Percentiles rank a stretch among this genome's conserved stretches.
Conservation (phyloP, 2,329 filamentous ascomycete genomes). For the Ambrosiella beaveri region DNA sequence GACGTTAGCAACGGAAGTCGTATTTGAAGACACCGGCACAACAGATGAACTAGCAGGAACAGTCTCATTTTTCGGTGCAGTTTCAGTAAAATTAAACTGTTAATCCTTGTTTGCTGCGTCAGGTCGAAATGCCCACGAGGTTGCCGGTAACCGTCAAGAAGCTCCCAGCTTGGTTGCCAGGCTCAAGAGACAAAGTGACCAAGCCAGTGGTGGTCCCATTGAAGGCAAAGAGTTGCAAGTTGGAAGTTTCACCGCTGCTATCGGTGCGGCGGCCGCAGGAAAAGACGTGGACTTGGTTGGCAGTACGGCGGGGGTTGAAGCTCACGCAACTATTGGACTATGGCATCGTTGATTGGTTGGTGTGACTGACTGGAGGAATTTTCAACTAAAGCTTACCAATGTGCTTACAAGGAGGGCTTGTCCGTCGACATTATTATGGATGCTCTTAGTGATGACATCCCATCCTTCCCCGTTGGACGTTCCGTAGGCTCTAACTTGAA, state of each 20-base stretch:
- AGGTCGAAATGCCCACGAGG: conserved; percentile 27
- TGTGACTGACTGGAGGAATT: neutral
- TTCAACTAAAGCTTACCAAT: conserved; percentile 20
- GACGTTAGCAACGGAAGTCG: neutral
- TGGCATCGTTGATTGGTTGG: neutral
- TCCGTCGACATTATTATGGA: conserved; percentile 30
- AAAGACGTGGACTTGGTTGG: conserved; percentile 37
- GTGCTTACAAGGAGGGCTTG: conserved; percentile 37
- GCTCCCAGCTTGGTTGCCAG: conserved; percentile 27
- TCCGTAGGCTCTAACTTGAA: conserved; percentile 28
- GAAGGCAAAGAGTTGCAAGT: conserved; percentile 35
- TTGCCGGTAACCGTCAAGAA: conserved; percentile 30
- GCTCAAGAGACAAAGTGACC: conserved; percentile 23
- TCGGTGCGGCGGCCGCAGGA: conserved; percentile 41
- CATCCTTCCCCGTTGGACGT: conserved; percentile 26
- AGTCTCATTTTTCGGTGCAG: neutral
- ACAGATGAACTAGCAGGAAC: neutral
- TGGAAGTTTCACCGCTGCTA: conserved; percentile 31
- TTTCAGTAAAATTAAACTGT: conserved; percentile 21
- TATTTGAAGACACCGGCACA: neutral
- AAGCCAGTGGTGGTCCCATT: conserved; percentile 23
- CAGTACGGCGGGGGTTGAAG: conserved; percentile 34
- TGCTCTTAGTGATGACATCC: conserved; percentile 32
- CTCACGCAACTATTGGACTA: conserved; percentile 37
- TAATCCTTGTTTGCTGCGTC: conserved; percentile 24